Evolutionary conservation across 2,329 filamentous ascomycete species (phyloP).

Genomic region (Madurella mycetomatis): DNA sequence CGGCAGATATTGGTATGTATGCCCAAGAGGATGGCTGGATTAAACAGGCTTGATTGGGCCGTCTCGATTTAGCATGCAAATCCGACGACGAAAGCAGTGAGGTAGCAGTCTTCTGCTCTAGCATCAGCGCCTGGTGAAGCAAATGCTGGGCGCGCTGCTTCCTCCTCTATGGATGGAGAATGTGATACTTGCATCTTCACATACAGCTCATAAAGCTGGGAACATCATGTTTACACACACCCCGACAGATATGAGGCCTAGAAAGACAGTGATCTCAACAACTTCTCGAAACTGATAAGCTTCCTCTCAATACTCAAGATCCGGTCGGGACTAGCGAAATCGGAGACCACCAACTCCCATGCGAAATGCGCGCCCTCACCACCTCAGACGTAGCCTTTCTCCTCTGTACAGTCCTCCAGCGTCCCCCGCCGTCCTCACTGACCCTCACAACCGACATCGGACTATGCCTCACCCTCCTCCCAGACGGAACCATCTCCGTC

Average conservation of each 20-base stretch:
- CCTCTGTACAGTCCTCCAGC: conserved; percentile 14
- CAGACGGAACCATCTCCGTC: conserved; percentile 7
- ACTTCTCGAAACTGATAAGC: too few relatives aligned
- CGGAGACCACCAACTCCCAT: not conserved
- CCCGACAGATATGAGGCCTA: too few relatives aligned
- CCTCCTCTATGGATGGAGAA: too few relatives aligned
- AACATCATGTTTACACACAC: too few relatives aligned
- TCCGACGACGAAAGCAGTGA: not conserved
- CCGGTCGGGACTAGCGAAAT: too few relatives aligned
- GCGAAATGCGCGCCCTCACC: conserved; percentile 14
- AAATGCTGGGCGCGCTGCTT: not conserved
- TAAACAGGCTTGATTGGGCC: not conserved
- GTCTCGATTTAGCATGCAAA: not conserved
- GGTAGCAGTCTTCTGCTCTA: not conserved
- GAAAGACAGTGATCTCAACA: too few relatives aligned
- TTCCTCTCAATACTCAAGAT: too few relatives aligned
- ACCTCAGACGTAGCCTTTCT: conserved; percentile 20
- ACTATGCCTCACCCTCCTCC: conserved; percentile 5
- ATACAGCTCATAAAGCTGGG: too few relatives aligned
- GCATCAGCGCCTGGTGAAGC: not conserved
- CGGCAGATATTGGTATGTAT: not conserved
- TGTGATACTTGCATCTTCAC: too few relatives aligned
- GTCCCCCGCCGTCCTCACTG: not conserved
- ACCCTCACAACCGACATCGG: conserved; percentile 14
- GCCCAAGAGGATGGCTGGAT: not conserved